Evolutionary conservation across 2,329 filamentous ascomycete genomes (phyloP), one percentile per base, ranked within the genome.

Genomic region (Pseudogymnoascus sp.): DNA sequence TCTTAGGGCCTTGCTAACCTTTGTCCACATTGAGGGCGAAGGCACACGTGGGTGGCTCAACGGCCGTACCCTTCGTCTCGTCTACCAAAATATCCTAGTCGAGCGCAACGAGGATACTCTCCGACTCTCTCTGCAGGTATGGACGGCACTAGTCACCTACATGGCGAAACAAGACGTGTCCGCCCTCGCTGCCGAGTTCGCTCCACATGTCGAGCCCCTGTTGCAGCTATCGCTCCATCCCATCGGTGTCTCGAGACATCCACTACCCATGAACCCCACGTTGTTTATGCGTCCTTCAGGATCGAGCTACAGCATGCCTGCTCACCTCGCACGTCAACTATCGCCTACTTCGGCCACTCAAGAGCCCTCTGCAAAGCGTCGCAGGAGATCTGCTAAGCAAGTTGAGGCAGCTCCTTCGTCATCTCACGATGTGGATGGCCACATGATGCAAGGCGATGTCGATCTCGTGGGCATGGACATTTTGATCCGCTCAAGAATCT

Each of bases 361-460:
- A 11, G 85, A 90, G 64, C 83, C 89, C 65, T 81, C 86, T 13
- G 79, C 87, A 1, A 91, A 95, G 76, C 87, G 91, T 67, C 84
- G 92, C 35, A 87, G 92, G 65, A 96, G 92, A 75, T 90, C 90
- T 0, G 87, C 90, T n/a, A 96, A 96, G 78, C 82, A 81, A 63
- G 90, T 95, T 62, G 88, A 93, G 29, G 76, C 82, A 7, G 78
- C 83, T 1, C 77, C 83, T 1, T 83, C 79, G n/a, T 79, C 89
- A n/a, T 85, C 89, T 1, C 95, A 99, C 75, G 96, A 99, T 74
- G 91, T 99, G 17, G 95, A 99, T 74, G 95, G 93, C 9, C 93
- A 96, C 69, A 97, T 99, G 88, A 92, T 99, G 80, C 90, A 93
- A 73, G 95, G 96, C 61, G 96, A 99, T 71, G 88, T 97, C 56